Evolutionary conservation across 1,284 basidiomycete genomes (phyloP).

Genomic region (Earliella scabrosa): DNA sequence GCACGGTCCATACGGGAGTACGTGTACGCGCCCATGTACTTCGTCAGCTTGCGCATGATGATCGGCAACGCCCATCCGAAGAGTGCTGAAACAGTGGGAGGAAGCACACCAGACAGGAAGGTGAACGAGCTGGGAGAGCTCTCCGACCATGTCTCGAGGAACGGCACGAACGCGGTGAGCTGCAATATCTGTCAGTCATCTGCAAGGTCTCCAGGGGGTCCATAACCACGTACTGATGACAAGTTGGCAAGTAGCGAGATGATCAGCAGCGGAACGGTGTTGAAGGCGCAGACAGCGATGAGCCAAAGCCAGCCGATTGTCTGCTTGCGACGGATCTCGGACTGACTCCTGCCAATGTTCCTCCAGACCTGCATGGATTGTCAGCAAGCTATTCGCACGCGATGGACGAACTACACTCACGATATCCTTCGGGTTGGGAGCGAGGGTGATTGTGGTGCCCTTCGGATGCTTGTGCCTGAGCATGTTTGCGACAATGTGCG

Average conservation of each 20-base stretch:
- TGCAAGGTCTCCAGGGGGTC: background rate
- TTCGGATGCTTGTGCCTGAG: constrained; percentile 72
- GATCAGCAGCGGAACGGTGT: constrained; percentile 86
- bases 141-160: constrained; percentile 71
- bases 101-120: constrained; percentile 85
- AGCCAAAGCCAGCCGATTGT: constrained; percentile 80
- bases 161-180: constrained; percentile 71
- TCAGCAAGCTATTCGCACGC: constrained; percentile 6
- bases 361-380: constrained; percentile 80
- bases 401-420: constrained; percentile 45
- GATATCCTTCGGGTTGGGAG: constrained; percentile 87
- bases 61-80: constrained; percentile 90
- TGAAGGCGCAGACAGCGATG: constrained; percentile 82
- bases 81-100: constrained; percentile 84
- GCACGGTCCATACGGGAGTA: constrained; percentile 86
- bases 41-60: constrained; percentile 83
- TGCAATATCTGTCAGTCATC: constrained; percentile 25
- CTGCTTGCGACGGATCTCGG: constrained; percentile 68
- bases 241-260: constrained; percentile 86
- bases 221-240: constrained; percentile 54
- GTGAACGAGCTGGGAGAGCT: constrained; percentile 68
- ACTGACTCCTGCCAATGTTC: constrained; percentile 80
- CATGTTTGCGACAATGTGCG: constrained; percentile 81
- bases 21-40: constrained; percentile 82
- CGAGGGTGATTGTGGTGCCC: constrained; percentile 71